Evolutionary conservation across 1,139 yeast genomes (phyloP).

Genomic region (Blastobotrys ciferrii): DNA sequence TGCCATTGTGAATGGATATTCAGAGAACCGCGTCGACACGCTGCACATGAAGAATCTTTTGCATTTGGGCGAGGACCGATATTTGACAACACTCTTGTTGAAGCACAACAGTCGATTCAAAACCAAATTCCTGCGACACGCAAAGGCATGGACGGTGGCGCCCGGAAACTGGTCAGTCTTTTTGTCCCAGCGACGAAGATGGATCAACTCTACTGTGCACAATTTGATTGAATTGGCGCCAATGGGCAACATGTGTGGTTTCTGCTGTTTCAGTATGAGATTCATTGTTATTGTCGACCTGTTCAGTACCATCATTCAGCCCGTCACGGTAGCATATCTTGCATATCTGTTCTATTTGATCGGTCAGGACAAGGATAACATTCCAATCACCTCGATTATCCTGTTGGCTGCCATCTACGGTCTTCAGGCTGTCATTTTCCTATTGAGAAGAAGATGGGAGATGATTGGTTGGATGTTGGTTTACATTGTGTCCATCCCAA

Average conservation of each 20-base stretch:
- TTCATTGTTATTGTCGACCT: conserved; percentile 42
- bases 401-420: conserved; percentile 43
- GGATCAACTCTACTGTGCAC: conserved; percentile 47
- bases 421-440: conserved; percentile 41
- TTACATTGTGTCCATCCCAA: conserved; percentile 41
- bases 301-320: conserved; percentile 42
- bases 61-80: conserved; percentile 45
- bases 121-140: conserved; percentile 42
- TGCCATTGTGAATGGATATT: conserved; percentile 39
- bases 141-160: conserved; percentile 43
- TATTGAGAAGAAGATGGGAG: conserved; percentile 43
- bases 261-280: conserved; percentile 45
- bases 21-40: conserved; percentile 42
- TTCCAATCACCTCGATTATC: conserved; percentile 41
- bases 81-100: conserved; percentile 41
- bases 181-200: conserved; percentile 45
- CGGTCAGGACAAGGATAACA: conserved; percentile 31
- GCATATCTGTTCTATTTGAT: conserved; percentile 40
- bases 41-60: conserved; percentile 43
- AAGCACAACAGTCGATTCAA: conserved; percentile 40
- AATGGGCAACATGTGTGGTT: conserved; percentile 43
- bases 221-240: conserved; percentile 43
- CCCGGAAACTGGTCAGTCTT: conserved; percentile 45
- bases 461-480: conserved; percentile 47
- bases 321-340: conserved; percentile 43